Evolutionary conservation across 306 rosid species (phyloP), one percentile per base, ranked within the genome.

Genomic region (Carpinus viminea): DNA sequence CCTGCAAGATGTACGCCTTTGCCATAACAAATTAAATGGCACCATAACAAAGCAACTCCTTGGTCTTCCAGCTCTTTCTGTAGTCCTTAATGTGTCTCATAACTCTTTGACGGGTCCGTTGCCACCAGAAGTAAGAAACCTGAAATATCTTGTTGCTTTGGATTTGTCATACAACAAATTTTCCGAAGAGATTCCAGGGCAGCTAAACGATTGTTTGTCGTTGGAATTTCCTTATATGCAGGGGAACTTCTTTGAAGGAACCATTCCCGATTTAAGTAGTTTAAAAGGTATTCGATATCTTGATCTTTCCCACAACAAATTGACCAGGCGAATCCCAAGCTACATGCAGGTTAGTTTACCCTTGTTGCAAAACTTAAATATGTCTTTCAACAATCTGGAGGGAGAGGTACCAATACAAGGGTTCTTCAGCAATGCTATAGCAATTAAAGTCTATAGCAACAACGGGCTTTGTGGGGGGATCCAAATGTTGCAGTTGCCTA

Each of bases 1-100:
- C 45, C 2, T 62, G 69, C 69, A 28, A 62, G 2, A 6, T 0
- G 43, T 62, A 5, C 1, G 4, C 41, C 34, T 62, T 31, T 5
- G 4, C 69, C 12, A 62, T 62, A 62, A 62, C 7, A 62, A 62
- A 62, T 13, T 62, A 62, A 62, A 62, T 31, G 69, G 69, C 45
- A 62, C 11, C 43, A 62, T 62, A 28, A 45, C 45, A 0, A 1
- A 0, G 45, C 4, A 31, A 62, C 43, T 62, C 38, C 4, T 62
- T 62, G 13, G 45, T 9, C 43, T 62, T 31, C 69, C 45, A 31
- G 38, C 69, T 16, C 69, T 62, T 62, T 16, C 45, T 62, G 4
- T 13, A 62, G 45, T 13, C 45, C 43, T 62, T 62, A 28, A 15
- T 62, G 12, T 62, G 69, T 62, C 69, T 0, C 20, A 62, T 62